These are phyloP conservation scores for Batkoa obscura DNA, from an alignment of 371 early-diverging fungal genomes.

Conservation along the genomic window DNA sequence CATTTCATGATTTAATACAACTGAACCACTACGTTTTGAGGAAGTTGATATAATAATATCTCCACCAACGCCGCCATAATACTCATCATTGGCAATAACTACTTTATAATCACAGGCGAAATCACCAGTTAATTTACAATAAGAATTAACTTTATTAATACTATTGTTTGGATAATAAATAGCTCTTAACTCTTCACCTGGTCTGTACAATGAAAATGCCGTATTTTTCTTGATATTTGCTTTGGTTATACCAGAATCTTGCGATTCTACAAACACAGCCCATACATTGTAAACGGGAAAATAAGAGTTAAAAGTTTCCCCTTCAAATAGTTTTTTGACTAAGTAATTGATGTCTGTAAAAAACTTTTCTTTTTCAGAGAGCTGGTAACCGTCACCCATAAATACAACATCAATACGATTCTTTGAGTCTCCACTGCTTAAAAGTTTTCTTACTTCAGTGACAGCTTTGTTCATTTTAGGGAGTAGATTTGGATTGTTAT, in stretches of 20 bases:
- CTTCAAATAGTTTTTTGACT: conserved; percentile 24
- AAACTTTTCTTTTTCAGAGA: conserved; percentile 21
- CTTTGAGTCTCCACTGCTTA: conserved; percentile 14
- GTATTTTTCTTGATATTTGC: conserved; percentile 22
- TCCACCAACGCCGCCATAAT: conserved; percentile 37
- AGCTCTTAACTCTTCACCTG: conserved; percentile 35
- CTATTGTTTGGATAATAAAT: conserved; percentile 25
- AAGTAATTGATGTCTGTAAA: conserved; percentile 26
- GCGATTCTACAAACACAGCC: conserved; percentile 23
- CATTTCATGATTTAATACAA: conserved; percentile 33
- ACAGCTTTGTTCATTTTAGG: too few species aligned
- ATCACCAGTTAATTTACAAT: not conserved
- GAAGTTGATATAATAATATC: conserved; percentile 36
- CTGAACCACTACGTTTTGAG: conserved; percentile 24
- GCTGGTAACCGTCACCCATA: conserved; percentile 42
- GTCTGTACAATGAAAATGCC: conserved; percentile 31
- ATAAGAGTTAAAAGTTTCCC: conserved; percentile 22
- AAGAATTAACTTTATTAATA: not conserved
- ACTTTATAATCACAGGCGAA: conserved; percentile 29
- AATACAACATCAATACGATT: conserved; percentile 36
- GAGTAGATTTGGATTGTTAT: too few species aligned
- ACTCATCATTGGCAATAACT: conserved; percentile 31
- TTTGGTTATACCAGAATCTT: conserved; percentile 28
- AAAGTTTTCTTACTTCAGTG: not conserved
- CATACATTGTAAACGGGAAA: conserved; percentile 34